Conservation (phyloP, 495 filamentous ascomycete species). For the Xylona heveae region DNA sequence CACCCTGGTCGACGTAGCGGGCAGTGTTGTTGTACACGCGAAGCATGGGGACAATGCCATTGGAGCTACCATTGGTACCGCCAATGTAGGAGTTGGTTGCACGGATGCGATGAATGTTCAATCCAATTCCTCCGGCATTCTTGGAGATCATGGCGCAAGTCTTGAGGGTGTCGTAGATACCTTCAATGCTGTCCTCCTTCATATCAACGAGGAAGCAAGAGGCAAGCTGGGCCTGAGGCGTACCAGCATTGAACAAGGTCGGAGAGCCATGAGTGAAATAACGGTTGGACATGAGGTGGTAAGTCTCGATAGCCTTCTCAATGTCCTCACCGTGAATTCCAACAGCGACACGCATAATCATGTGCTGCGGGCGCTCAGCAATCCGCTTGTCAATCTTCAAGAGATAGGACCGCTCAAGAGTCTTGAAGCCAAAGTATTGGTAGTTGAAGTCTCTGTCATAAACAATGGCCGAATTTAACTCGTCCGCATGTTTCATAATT, state of each 20-base stretch:
- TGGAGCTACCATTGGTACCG: constrained; percentile 92
- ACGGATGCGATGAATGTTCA: constrained; percentile 90
- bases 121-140: constrained; percentile 90
- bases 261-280: constrained; percentile 97
- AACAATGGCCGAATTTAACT: constrained; percentile 95
- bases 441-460: constrained; percentile 99
- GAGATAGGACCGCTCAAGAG: constrained; percentile 89
- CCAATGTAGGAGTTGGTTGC: constrained; percentile 94
- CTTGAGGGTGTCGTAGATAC: constrained; percentile 97
- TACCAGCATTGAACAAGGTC: constrained; percentile 94
- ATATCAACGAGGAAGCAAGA: constrained; percentile 98
- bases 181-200: constrained; percentile 97
- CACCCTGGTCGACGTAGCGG: constrained; percentile 94
- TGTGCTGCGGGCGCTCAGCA: constrained; percentile 89
- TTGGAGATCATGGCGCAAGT: constrained; percentile 99
- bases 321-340: constrained; percentile 91
- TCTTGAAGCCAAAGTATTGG: constrained; percentile 99
- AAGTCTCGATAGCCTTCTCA: constrained; percentile 86
- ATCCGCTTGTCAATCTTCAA: constrained; percentile 82
- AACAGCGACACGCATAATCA: constrained; percentile 98
- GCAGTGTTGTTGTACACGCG: constrained; percentile 98
- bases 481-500: constrained; percentile 85
- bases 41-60: constrained; percentile 94
- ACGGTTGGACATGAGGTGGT: constrained; percentile 94
- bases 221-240: constrained; percentile 76